phyloP scores from a whole-genome alignment of 2,329 filamentous ascomycete species.

The Pestalotiopsis sp. region DNA sequence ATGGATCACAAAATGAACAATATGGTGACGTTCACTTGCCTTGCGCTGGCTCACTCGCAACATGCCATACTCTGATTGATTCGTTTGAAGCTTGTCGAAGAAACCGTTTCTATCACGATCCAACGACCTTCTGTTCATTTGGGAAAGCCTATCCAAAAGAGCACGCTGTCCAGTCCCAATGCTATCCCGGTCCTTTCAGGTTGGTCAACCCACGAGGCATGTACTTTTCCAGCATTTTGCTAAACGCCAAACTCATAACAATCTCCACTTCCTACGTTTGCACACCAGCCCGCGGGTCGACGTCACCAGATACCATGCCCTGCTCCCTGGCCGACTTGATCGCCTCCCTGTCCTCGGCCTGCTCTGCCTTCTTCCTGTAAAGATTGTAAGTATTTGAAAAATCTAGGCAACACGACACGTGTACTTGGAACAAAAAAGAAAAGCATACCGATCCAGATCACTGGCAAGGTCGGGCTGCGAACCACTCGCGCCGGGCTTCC shows the following conservation, averaged over 20 bases:
- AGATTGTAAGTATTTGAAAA: neutral
- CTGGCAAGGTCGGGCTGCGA: conserved; percentile 29
- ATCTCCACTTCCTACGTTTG: neutral
- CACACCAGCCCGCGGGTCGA: conserved; percentile 21
- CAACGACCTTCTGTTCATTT: too few species aligned
- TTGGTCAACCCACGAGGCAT: too few species aligned
- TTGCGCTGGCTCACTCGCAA: too few species aligned
- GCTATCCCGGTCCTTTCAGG: too few species aligned
- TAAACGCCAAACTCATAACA: neutral
- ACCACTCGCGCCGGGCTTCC: conserved; percentile 28
- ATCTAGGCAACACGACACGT: neutral
- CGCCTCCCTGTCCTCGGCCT: conserved; percentile 16
- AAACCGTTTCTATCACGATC: too few species aligned
- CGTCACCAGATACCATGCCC: conserved; percentile 23
- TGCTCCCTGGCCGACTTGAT: conserved; percentile 27
- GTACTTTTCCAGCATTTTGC: too few species aligned
- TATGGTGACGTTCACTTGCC: too few species aligned
- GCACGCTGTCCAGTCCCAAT: too few species aligned
- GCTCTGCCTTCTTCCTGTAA: conserved; percentile 29
- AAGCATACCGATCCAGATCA: conserved; percentile 31
- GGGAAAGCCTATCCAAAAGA: too few species aligned
- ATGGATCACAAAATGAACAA: too few species aligned
- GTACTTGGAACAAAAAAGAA: neutral
- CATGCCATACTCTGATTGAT: too few species aligned
- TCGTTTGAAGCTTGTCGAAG: too few species aligned